Conservation (phyloP, 1,284 basidiomycete species). For the Boletus smithii region DNA sequence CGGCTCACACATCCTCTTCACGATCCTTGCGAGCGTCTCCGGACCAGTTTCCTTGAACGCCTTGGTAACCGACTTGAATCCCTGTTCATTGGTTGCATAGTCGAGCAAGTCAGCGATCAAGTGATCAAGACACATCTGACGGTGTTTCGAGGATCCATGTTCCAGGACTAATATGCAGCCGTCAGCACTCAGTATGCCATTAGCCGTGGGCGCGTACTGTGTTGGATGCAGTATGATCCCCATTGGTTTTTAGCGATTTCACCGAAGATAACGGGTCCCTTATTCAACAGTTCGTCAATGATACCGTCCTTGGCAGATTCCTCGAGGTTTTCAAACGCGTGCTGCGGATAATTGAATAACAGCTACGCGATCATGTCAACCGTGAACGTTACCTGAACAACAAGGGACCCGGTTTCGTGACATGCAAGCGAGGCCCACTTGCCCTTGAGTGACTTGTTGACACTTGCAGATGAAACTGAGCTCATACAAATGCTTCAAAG, state of each 20-base stretch:
- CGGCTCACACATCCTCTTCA: conserved; percentile 77
- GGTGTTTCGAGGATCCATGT: conserved; percentile 71
- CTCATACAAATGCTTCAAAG: background rate
- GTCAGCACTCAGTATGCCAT: conserved; percentile 2
- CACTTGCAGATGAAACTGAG: conserved; percentile 41
- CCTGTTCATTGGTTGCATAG: conserved; percentile 76
- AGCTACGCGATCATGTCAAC: background rate
- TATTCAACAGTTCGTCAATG: conserved; percentile 71
- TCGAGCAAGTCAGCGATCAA: conserved; percentile 68
- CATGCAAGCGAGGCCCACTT: conserved; percentile 86
- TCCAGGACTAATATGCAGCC: conserved; percentile 49
- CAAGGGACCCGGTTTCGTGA: conserved; percentile 80
- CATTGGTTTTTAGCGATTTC: conserved; percentile 83
- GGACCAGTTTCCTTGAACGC: conserved; percentile 78
- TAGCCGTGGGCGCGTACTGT: conserved; percentile 51
- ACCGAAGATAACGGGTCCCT: conserved; percentile 60
- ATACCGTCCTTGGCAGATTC: conserved; percentile 78
- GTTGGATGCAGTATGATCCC: conserved; percentile 81
- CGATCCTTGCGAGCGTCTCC: conserved; percentile 65
- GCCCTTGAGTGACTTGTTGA: conserved; percentile 78
- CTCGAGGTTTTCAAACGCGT: conserved; percentile 82
- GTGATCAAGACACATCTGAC: conserved; percentile 67
- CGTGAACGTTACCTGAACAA: conserved; percentile 58
- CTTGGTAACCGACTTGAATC: conserved; percentile 77
- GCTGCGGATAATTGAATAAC: conserved; percentile 41